Base-by-base conservation (phyloP, 257 asterid genomes). In the Ballota nigra region DNA sequence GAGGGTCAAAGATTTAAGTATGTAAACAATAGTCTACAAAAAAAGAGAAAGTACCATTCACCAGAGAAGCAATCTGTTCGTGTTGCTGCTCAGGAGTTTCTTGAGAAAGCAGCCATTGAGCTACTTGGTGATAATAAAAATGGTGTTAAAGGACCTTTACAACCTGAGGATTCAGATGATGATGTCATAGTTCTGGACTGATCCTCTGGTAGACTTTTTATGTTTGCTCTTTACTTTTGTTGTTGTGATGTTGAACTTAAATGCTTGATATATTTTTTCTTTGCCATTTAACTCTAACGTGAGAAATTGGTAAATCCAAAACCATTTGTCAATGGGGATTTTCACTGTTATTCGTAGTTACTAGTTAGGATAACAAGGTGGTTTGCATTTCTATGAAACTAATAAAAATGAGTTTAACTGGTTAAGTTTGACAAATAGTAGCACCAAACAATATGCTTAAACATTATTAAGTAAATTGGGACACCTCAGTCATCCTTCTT, bases 101-200 rank as follows among this genome's bases (percentile, higher is more conserved):
- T 95, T 68, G 94, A 95, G 83, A 95, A 95, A 85, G 99, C 98
- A 66, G 82, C 98, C 31, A 80, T 80, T 71, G 99, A 95, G 81
- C 87, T 94, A 62, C 97, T 91, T 49, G 97, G 93, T 76, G 96
- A 89, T 71, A 84, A 72, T 74, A 83, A 85, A 79, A 87, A 83
- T 71, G 88, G 87, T 72, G 77, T 89, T 63, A 89, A 89, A 80
- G 98, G 97, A 79, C 98, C 99, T 61, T 28, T 89, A 68, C 90
- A 72, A 75, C 79, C 62, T 38, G 87, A 79, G 80, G 88, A 80
- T 60, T 83, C 90, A 58, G 96, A 86, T 69, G 93, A 82, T 7
- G 96, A 89, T 77, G 78, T 84, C 75, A 56, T 83, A 79, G 63
- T 79, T 78, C 86, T 81, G 56, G 86, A 75, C 74, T 89, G 82